Conservation (phyloP, 176 grass and related monocot genomes). For the Sorghum bicolor region Sorghum_bicolor_NCBIv3 NC_012875.2:43344501-43345000, state of each 20-base stretch:
- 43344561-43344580: not conserved
- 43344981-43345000: too few species aligned
- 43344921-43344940: too few species aligned
- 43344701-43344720: not conserved
- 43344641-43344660: constrained; percentile 69
- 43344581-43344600: constrained; percentile 14
- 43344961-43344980: too few species aligned
- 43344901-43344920: too few species aligned
- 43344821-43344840: too few species aligned
- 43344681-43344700: not conserved
- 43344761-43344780: not conserved
- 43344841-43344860: too few species aligned
- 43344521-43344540: constrained; percentile 37
- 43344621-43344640: constrained; percentile 65
- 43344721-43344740: not conserved
- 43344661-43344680: constrained; percentile 58
- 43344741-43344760: too few species aligned
- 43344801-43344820: too few species aligned
- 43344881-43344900: too few species aligned
- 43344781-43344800: too few species aligned
- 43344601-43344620: constrained; percentile 31
- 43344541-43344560: constrained; percentile 46
- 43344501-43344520: constrained; percentile 28
- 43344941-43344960: too few species aligned
- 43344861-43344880: too few species aligned